Conservation (phyloP, 2,329 filamentous ascomycete species). For the Colletotrichum australisinense region DNA sequence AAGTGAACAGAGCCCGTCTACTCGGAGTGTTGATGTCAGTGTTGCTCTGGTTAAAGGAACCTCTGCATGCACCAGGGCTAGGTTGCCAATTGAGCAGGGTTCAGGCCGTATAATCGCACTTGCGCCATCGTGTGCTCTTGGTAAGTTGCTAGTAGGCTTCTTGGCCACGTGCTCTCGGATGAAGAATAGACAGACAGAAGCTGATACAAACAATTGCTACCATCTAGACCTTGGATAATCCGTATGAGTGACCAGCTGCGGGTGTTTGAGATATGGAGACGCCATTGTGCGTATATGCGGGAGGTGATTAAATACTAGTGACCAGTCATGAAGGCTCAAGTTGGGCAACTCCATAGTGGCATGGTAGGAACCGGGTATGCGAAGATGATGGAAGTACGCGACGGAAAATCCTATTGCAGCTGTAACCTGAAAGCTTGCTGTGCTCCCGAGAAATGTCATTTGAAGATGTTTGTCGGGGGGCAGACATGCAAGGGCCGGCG, state of each 20-base stretch:
- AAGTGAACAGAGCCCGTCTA: not conserved
- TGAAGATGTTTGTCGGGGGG: not conserved
- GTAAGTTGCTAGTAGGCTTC: not conserved
- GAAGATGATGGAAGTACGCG: not conserved
- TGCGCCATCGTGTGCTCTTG: not conserved
- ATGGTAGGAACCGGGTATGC: not conserved
- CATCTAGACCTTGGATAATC: not conserved
- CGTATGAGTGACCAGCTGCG: not conserved
- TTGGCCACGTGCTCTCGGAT: not conserved
- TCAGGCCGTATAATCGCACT: not conserved
- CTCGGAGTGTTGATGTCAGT: not conserved
- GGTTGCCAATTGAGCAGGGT: not conserved
- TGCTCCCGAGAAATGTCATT: not conserved
- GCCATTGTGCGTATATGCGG: not conserved
- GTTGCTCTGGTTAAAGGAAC: not conserved
- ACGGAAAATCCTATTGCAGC: not conserved
- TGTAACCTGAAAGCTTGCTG: not conserved
- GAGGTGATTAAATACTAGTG: not conserved
- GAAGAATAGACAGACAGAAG: not conserved
- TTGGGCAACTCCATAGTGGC: not conserved
- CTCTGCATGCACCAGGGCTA: not conserved
- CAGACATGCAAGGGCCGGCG: constrained; percentile 7
- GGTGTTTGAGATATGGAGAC: not conserved
- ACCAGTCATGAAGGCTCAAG: not conserved
- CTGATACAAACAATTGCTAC: not conserved